Conservation (phyloP, 208 protist species). For the Acanthamoeba lenticulata region DNA sequence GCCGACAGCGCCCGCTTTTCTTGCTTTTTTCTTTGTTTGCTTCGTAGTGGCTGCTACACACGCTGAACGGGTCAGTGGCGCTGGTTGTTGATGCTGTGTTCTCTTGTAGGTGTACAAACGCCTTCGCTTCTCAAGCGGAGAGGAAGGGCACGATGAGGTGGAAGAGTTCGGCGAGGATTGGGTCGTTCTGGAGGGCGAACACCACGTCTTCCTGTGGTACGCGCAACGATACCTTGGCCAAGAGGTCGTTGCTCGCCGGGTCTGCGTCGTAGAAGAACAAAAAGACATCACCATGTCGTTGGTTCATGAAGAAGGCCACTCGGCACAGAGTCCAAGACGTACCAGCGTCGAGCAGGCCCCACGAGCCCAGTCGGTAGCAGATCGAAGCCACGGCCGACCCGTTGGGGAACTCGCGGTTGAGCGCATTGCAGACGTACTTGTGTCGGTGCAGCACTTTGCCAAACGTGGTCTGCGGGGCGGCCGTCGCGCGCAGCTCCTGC, state of each 20-base stretch:
- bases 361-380: neutral
- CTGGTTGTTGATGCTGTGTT: neutral
- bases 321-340: neutral
- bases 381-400: constrained; percentile 16
- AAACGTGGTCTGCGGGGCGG: neutral
- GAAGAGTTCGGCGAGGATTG: constrained; percentile 35
- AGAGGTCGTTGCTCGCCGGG: constrained; percentile 10
- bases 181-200: constrained; percentile 26
- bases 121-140: neutral
- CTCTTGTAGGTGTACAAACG: neutral
- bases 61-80: neutral
- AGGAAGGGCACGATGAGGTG: constrained; percentile 34
- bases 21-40: neutral
- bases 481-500: constrained; percentile 15
- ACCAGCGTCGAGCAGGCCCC: neutral
- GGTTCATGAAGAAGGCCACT: neutral
- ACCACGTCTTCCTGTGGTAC: constrained; percentile 26
- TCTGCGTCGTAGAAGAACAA: neutral
- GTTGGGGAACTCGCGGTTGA: neutral
- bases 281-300: neutral
- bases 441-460: constrained; percentile 36
- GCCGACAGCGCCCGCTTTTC: neutral
- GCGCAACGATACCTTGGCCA: neutral
- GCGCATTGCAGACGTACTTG: constrained; percentile 9
- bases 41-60: neutral